Evolutionary conservation across 768 basidiomycete species (phyloP).

Genomic region (Suillus subluteus): DNA sequence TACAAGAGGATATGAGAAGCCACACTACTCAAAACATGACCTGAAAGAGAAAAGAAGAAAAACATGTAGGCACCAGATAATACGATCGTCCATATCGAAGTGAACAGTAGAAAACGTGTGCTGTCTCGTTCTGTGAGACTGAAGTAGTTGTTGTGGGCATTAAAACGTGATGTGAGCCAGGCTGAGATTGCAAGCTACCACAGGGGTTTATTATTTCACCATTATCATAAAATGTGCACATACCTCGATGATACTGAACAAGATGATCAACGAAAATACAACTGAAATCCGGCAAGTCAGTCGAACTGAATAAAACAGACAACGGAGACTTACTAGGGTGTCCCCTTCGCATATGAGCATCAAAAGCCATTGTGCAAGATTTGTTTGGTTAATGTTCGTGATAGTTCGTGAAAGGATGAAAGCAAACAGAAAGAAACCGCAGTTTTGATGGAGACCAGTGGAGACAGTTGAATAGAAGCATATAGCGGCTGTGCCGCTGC

Average conservation of each 20-base stretch:
- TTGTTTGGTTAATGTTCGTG: constrained; percentile 21
- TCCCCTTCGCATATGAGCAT: constrained; percentile 50
- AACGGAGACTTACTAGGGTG: constrained; percentile 51
- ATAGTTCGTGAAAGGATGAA: constrained; percentile 30
- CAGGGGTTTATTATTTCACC: neutral
- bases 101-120: constrained; percentile 69
- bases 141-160: constrained; percentile 55
- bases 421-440: constrained; percentile 14
- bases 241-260: constrained; percentile 71
- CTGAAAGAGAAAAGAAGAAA: constrained; percentile 55
- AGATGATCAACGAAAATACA: constrained; percentile 53
- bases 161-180: constrained; percentile 69
- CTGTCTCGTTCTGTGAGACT: constrained; percentile 57
- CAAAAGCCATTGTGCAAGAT: constrained; percentile 36
- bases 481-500: constrained; percentile 25
- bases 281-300: constrained; percentile 40
- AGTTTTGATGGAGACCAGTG: constrained; percentile 7
- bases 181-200: constrained; percentile 68
- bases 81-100: constrained; percentile 72
- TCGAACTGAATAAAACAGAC: neutral
- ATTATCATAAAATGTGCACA: constrained; percentile 12
- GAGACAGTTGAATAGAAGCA: constrained; percentile 27
- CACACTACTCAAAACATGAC: constrained; percentile 59
- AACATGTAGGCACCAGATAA: constrained; percentile 53
- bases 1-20: constrained; percentile 67